Conservation (phyloP, 2,329 filamentous ascomycete species). For the Xylariaceae sp. region DNA sequence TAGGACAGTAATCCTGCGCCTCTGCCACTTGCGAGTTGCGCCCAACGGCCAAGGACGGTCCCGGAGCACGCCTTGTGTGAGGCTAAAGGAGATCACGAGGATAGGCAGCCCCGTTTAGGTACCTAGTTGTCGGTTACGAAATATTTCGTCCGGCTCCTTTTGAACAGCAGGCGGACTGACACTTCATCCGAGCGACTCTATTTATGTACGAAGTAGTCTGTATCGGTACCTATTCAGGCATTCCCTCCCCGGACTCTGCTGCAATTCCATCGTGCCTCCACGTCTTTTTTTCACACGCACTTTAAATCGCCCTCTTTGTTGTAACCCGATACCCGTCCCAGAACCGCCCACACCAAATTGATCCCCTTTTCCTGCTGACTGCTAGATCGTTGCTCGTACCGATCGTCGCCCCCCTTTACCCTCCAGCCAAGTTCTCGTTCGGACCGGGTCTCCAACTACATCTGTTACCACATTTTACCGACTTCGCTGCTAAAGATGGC, state of each 20-base stretch:
- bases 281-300: background rate
- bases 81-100: background rate
- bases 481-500: conserved; percentile 61
- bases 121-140: background rate
- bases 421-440: conserved; percentile 4
- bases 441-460: background rate
- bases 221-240: background rate
- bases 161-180: conserved; percentile 7
- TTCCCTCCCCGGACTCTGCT: conserved; percentile 6
- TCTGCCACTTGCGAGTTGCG: background rate
- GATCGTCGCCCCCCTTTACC: background rate
- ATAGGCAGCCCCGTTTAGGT: background rate
- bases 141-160: conserved; percentile 12
- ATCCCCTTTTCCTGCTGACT: conserved; percentile 2
- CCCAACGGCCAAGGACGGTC: background rate
- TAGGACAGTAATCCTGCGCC: background rate
- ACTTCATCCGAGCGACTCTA: conserved; percentile 5
- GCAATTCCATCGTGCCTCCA: conserved; percentile 2
- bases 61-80: background rate
- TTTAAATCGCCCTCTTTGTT: background rate
- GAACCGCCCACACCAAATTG: background rate
- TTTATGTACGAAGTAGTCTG: background rate
- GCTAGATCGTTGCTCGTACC: conserved; percentile 7
- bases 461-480: background rate
- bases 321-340: background rate